phyloP scores from a whole-genome alignment of 1,284 basidiomycete species.

The Ceratobasidium sp. region DNA sequence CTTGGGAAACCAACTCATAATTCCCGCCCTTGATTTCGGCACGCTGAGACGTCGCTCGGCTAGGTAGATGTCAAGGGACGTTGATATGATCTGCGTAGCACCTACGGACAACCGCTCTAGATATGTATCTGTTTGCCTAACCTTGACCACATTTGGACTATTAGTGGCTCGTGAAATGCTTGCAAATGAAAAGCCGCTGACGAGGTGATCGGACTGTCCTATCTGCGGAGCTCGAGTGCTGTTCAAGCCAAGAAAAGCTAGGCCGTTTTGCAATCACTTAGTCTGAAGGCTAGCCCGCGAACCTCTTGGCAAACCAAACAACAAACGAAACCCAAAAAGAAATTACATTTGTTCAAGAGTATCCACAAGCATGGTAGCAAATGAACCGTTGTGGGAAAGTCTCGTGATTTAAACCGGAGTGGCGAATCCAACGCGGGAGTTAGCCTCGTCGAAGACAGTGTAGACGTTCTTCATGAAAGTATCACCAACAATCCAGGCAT shows the following conservation, averaged over 20 bases:
- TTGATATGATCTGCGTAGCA: too few relatives aligned
- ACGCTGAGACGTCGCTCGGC: not conserved
- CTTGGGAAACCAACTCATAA: not conserved
- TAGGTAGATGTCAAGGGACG: not conserved
- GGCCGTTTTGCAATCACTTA: not conserved
- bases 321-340: not conserved
- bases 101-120: too few relatives aligned
- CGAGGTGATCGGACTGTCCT: not conserved
- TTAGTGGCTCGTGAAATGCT: conserved; percentile 9
- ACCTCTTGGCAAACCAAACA: not conserved
- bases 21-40: conserved; percentile 13
- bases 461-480: conserved; percentile 65
- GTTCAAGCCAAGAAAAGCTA: not conserved
- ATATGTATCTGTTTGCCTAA: not conserved
- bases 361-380: not conserved
- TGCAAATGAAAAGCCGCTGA: not conserved
- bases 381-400: not conserved
- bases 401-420: not conserved
- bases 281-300: not conserved
- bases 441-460: conserved; percentile 40
- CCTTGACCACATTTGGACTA: not conserved
- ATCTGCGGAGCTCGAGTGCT: not conserved
- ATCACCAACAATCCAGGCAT: conserved; percentile 77
- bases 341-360: conserved; percentile 4
- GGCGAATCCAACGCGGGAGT: conserved; percentile 25